Evolutionary conservation across 805 yeast species (phyloP), one percentile per base, ranked within the genome.

Genomic region (Komagataella kurtzmanii): DNA sequence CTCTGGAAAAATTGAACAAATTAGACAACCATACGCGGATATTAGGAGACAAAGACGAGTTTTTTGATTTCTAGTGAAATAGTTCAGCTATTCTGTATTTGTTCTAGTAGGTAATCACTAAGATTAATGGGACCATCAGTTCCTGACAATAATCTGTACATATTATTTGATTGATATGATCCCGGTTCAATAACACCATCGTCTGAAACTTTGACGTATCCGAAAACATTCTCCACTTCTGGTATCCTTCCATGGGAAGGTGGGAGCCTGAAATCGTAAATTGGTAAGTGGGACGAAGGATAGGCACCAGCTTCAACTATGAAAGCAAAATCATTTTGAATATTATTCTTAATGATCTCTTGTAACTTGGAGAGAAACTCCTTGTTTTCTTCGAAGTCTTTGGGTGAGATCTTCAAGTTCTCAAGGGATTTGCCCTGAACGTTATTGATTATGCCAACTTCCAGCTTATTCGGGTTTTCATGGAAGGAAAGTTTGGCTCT

Each of bases 161-260:
- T 67, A 17, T 64, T 58, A 60, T 87, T 86, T 4, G 64, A 58
- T 61, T 85, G 80, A 57, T 79, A 87, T 17, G 79, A 68, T 1
- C 66, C 74, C 1, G 71, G 70, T 1, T 79, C 67, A 54, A 87
- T 83, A 47, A 70, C 69, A 1, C 87, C 85, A 2, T 71, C 60
- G 1, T 55, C 63, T 55, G 76, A 76, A 2, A 86, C 84, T 55
- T 74, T 73, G 7, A 85, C 81, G 58, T 81, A 83, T 1, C 95
- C 95, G 50, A 80, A 70, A 1, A 80, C 79, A 57, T 83, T 85
- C 54, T 83, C 87, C 7, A 83, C 75, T 18, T 81, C 85, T 1
- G 91, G 88, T 12, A 74, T 76, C 56, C 93, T 71, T 40, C 83
- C 83, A 54, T 75, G 78, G 19, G 75, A 67, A 1, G 91, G 88